Evolutionary conservation across 352 stramenopile species (phyloP).

Genomic region (Pilasporangium apinafurcum): DNA sequence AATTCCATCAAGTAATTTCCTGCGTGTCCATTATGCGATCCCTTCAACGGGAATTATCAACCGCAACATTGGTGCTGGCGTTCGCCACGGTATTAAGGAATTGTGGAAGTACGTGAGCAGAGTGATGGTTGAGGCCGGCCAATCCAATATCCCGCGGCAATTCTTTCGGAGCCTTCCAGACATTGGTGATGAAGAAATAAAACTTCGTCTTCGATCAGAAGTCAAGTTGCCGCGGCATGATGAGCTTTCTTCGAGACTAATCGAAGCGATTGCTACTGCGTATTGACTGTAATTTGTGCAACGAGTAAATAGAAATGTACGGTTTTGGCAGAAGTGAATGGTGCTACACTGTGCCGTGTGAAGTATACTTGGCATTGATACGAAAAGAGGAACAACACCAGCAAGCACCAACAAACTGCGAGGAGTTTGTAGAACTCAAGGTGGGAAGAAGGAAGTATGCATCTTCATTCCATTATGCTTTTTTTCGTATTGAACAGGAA

Average conservation of each 20-base stretch:
- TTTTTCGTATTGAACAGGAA: no score
- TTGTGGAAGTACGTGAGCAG: constrained; percentile 50
- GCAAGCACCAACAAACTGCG: no score
- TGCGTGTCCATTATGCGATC: constrained; percentile 40
- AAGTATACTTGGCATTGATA: no score
- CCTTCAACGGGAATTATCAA: constrained; percentile 1
- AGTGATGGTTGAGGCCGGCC: constrained; percentile 32
- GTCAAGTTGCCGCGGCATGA: constrained; percentile 47
- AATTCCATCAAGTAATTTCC: constrained; percentile 12
- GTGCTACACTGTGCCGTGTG: no score
- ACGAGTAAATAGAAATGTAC: not conserved
- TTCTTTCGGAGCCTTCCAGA: constrained; percentile 9
- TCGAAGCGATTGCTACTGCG: constrained; percentile 33
- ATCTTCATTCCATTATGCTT: no score
- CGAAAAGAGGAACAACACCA: no score
- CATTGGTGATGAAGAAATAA: constrained; percentile 10
- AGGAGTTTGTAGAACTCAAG: no score
- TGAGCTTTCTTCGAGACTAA: constrained; percentile 46
- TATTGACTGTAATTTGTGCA: constrained; percentile 6
- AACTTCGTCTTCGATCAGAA: constrained; percentile 31
- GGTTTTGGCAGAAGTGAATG: constrained; percentile 2
- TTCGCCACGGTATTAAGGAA: constrained; percentile 34
- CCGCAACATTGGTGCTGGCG: constrained; percentile 22
- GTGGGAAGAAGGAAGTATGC: no score
- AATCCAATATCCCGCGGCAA: constrained; percentile 12